phyloP scores from a whole-genome alignment of 768 basidiomycete genomes.

The Hericium erinaceus region DNA sequence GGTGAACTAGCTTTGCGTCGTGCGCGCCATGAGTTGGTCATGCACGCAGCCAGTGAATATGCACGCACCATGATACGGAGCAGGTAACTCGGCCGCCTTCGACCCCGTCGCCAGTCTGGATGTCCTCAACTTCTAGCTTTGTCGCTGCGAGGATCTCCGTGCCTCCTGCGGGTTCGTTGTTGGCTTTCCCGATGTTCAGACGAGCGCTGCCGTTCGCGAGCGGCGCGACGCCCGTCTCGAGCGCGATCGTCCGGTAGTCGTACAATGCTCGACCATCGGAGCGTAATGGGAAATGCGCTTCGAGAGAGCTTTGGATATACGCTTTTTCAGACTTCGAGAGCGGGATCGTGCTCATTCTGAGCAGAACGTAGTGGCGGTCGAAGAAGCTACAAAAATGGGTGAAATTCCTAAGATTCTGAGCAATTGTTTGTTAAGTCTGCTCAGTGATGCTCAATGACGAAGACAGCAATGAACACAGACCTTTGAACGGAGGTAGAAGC shows the following conservation, averaged over 20 bases:
- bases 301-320: conserved; percentile 61
- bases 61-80: conserved; percentile 66
- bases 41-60: background rate
- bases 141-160: conserved; percentile 75
- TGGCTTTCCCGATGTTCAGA: conserved; percentile 55
- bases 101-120: conserved; percentile 34
- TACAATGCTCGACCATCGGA: conserved; percentile 63
- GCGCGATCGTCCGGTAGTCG: conserved; percentile 59
- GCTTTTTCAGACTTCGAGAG: conserved; percentile 75
- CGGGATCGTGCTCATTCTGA: conserved; percentile 17
- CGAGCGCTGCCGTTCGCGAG: conserved; percentile 81
- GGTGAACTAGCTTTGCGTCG: conserved; percentile 55
- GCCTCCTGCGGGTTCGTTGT: conserved; percentile 47
- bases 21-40: background rate
- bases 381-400: too few species aligned
- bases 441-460: too few species aligned
- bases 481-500: too few species aligned
- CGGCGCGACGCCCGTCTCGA: conserved; percentile 73
- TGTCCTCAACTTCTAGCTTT: conserved; percentile 69
- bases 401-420: too few species aligned
- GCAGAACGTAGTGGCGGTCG: too few species aligned
- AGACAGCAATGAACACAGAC: too few species aligned
- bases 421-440: too few species aligned
- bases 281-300: conserved; percentile 52
- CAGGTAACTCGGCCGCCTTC: conserved; percentile 58